Conservation (phyloP, 768 basidiomycete genomes). For the Pulveroboletus sp. region DNA sequence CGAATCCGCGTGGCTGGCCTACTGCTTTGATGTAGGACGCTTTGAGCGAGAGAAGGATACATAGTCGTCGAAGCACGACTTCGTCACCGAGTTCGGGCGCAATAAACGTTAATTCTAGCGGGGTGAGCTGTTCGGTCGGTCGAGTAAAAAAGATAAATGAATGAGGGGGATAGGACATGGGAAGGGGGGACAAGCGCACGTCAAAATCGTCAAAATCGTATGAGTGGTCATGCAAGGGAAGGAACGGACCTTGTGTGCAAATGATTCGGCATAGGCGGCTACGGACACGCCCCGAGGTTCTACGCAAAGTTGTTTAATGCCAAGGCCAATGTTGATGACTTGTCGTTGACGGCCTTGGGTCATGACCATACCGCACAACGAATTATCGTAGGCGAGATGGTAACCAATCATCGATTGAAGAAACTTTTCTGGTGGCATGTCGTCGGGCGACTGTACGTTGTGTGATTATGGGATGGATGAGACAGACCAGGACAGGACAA, state of each 20-base stretch:
- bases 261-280: slow-evolving; percentile 62
- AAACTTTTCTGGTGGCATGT: slow-evolving; percentile 59
- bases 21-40: slow-evolving; percentile 80
- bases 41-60: slow-evolving; percentile 75
- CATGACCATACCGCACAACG: slow-evolving; percentile 80
- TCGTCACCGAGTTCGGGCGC: slow-evolving; percentile 52
- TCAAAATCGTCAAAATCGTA: not conserved
- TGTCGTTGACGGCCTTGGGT: slow-evolving; percentile 71
- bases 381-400: slow-evolving; percentile 62
- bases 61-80: slow-evolving; percentile 65
- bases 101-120: slow-evolving; percentile 50
- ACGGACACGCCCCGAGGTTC: slow-evolving; percentile 58
- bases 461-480: not conserved
- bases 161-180: too few relatives aligned
- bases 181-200: not conserved
- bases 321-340: slow-evolving; percentile 80
- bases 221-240: not conserved
- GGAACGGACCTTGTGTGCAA: slow-evolving; percentile 64
- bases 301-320: slow-evolving; percentile 61
- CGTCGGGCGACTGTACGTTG: slow-evolving; percentile 44
- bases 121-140: slow-evolving; percentile 36
- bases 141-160: too few relatives aligned
- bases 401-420: slow-evolving; percentile 77
- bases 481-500: not conserved
- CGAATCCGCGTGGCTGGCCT: slow-evolving; percentile 76